Conservation (phyloP, 805 yeast species). For the Brettanomyces sp. region DNA sequence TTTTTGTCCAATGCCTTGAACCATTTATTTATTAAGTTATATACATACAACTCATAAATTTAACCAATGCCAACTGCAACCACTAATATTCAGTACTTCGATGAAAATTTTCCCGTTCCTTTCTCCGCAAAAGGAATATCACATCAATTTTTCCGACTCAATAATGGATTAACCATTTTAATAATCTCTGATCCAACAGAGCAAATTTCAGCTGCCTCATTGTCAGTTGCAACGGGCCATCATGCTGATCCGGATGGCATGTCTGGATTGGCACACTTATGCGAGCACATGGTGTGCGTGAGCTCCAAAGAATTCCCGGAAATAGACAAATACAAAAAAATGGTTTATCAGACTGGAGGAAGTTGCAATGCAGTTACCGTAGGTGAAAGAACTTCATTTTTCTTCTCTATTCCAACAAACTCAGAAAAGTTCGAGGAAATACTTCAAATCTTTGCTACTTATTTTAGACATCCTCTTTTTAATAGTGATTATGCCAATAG, state of each 20-base stretch:
- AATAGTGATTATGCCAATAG: slow-evolving; percentile 29
- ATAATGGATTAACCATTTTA: slow-evolving; percentile 61
- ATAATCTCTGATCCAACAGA: slow-evolving; percentile 69
- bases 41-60: too few relatives aligned
- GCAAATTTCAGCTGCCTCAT: slow-evolving; percentile 55
- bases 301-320: slow-evolving; percentile 49
- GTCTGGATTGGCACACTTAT: slow-evolving; percentile 82
- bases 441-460: slow-evolving; percentile 40
- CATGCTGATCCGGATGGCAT: slow-evolving; percentile 62
- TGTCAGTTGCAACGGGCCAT: slow-evolving; percentile 76
- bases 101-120: slow-evolving; percentile 6
- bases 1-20: too few relatives aligned
- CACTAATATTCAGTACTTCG: too few relatives aligned
- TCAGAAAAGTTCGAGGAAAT: slow-evolving; percentile 11
- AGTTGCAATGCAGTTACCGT: slow-evolving; percentile 58
- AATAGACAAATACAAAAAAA: slow-evolving; percentile 35
- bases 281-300: slow-evolving; percentile 64
- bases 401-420: slow-evolving; percentile 48
- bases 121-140: slow-evolving; percentile 21
- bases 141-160: slow-evolving; percentile 39
- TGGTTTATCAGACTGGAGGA: slow-evolving; percentile 43
- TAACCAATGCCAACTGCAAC: too few relatives aligned
- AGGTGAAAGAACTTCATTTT: slow-evolving; percentile 56
- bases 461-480: slow-evolving; percentile 44
- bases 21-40: too few relatives aligned